Conservation (phyloP, 192 early-diverging fungal genomes). For the Coemansia sp. region DNA sequence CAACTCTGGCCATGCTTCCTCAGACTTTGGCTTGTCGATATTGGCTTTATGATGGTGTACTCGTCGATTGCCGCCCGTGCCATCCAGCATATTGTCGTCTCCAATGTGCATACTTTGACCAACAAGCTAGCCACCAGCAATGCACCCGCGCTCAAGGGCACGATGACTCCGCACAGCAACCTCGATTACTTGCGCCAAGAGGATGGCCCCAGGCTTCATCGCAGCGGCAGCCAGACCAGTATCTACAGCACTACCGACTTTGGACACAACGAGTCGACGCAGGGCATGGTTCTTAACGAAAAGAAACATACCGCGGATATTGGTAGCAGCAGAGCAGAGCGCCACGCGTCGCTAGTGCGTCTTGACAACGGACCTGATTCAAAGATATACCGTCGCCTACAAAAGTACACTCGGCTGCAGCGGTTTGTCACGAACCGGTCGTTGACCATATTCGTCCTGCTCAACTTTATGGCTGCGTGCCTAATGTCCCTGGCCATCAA, state of each 20-base stretch:
- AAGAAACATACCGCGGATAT: slow-evolving; percentile 21
- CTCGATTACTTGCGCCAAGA: slow-evolving; percentile 11
- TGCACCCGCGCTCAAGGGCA: slow-evolving; percentile 24
- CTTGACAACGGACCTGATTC: slow-evolving; percentile 13
- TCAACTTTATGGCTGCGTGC: slow-evolving; percentile 11
- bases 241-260: slow-evolving; percentile 37
- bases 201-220: not conserved
- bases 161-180: slow-evolving; percentile 21
- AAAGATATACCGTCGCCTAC: slow-evolving; percentile 29
- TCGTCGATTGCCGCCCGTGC: slow-evolving; percentile 28
- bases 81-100: slow-evolving; percentile 35
- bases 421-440: slow-evolving; percentile 26
- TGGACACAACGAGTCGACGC: slow-evolving; percentile 16
- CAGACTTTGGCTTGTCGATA: slow-evolving; percentile 36
- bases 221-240: slow-evolving; percentile 35
- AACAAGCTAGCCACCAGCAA: slow-evolving; percentile 34
- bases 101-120: slow-evolving; percentile 38
- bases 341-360: slow-evolving; percentile 1
- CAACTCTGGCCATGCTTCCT: slow-evolving; percentile 44
- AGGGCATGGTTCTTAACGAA: slow-evolving; percentile 11
- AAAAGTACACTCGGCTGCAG: slow-evolving; percentile 38
- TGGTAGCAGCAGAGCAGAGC: slow-evolving; percentile 12
- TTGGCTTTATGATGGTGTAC: slow-evolving; percentile 30
- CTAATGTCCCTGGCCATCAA: slow-evolving; percentile 37
- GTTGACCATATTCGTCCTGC: slow-evolving; percentile 18